Base-by-base conservation (phyloP, 129 eudicot genomes). In the Glebionis coronaria region DNA sequence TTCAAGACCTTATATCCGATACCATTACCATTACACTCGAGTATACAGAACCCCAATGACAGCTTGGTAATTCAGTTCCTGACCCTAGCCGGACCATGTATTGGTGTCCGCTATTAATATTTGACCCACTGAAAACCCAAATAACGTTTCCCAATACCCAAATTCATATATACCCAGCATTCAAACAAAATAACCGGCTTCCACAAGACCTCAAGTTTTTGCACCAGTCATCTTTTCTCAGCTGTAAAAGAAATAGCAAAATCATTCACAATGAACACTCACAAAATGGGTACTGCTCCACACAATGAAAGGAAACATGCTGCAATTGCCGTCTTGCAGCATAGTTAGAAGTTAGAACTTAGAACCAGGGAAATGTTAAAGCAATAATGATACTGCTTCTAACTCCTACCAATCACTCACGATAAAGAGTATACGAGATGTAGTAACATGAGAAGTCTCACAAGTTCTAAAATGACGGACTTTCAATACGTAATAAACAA, bases 121-220 rank as follows among this genome's bases (percentile, higher is more conserved):
- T 50, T 45, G 49, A 47, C 81, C 75, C 68, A 64, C 38, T 40
- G 54, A 73, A 69, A 73, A 68, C 75, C 79, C 90, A 68, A 51
- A 61, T 15, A 77, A 56, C 45, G 68, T 75, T 53, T 61, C 74
- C 84, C 82, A 77, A 68, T 35, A 82, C 80, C 83, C 82, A 79
- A 71, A 71, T 67, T 81, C 82, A 82, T 65, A 68, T 71, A 35
- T 61, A 15, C 49, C 49, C 63, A 57, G 68, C 72, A 81, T 65
- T 77, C 86, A 79, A 65, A 83, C 79, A 81, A 80, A 63, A 84
- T 61, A 87, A 76, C 70, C 64, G 75, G 84, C 95, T 81, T 82
- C 86, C 85, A 84, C 90, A 90, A 86, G 87, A 86, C 84, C 95
- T 77, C 84, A 79, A 71, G 83, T 85, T 91, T 95, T 91, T 91